Base-by-base conservation (phyloP, 805 yeast species). In the Saccharomycopsis capsularis region DNA sequence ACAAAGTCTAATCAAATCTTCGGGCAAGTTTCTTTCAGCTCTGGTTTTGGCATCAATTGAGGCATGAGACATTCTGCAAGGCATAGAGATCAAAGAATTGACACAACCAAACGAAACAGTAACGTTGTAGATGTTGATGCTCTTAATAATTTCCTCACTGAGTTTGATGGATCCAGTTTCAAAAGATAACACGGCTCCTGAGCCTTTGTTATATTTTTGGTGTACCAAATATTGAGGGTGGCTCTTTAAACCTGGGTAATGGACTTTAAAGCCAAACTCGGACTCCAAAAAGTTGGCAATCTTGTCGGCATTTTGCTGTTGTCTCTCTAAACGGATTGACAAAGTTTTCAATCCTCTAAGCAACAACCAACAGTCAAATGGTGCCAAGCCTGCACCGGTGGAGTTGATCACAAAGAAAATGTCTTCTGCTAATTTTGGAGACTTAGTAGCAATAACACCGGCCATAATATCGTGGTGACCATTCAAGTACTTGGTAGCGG, bases 401-500 rank as follows among this genome's bases (percentile, higher is more conserved):
- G 96, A 81, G 65, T 91, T 91, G 63, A 90, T 83, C 27, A 85
- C 83, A 63, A 77, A 84, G 63, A 76, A 86, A 11, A 91, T 58
- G 40, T 76, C 70, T 47, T 85, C 81, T 16, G 89, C 91, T 41
- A 90, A 67, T 47, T 75, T 72, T 22, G 75, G 67, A 45, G 71
- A 72, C 54, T 82, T 74, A 24, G 84, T 79, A 22, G 95, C 95
- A 50, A 90, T 70, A 15, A 85, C 80, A 50, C 98, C 98, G 22
- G 96, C 96, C 98, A 90, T 90, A 59, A 90, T 78, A 64, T 91
- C 97, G 65, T 90, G 98, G 64, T 90, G 98, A 5, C 96, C 96
- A 59, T 89, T 85, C 57, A 90, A 71, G 62, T 86, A 90, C 66
- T 90, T 90, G 39, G 98, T 90, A 15, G 95, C 97, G 11, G 91